Percentiles rank a stretch among this genome's conserved stretches.
phyloP scores from a whole-genome alignment of 106 monocot species.

The Allium sativum region DNA sequence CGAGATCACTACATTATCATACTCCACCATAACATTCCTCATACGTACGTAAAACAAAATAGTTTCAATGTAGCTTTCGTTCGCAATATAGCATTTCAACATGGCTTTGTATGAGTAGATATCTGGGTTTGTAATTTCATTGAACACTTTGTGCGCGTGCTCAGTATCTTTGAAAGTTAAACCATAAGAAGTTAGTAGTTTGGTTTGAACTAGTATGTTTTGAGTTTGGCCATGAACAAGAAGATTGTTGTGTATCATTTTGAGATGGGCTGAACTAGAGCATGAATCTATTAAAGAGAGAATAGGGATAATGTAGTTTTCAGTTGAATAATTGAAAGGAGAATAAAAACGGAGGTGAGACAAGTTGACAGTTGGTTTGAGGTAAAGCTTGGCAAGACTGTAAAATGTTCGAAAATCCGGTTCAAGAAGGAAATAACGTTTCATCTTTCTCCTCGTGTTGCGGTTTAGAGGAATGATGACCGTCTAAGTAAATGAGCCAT shows the following conservation, averaged over 20 bases:
- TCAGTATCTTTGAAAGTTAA: not conserved
- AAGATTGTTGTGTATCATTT: not conserved
- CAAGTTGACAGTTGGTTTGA: not conserved
- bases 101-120: slow-evolving; percentile 14
- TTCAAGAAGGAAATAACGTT: too few relatives aligned
- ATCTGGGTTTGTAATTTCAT: slow-evolving; percentile 11
- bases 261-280: not conserved
- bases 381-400: not conserved
- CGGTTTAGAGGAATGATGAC: too few relatives aligned
- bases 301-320: not conserved
- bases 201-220: slow-evolving; percentile 14
- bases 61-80: slow-evolving; percentile 11
- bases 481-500: too few relatives aligned
- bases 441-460: too few relatives aligned
- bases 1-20: slow-evolving; percentile 34
- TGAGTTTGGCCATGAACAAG: not conserved
- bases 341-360: not conserved
- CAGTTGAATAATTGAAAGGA: not conserved
- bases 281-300: not conserved
- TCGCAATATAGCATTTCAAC: slow-evolving; percentile 15
- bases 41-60: slow-evolving; percentile 20
- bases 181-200: slow-evolving; percentile 9
- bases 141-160: slow-evolving; percentile 8
- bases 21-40: not conserved
- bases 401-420: not conserved